Conservation (phyloP, 192 early-diverging fungal species). For the Chytriomyces confervae region DNA sequence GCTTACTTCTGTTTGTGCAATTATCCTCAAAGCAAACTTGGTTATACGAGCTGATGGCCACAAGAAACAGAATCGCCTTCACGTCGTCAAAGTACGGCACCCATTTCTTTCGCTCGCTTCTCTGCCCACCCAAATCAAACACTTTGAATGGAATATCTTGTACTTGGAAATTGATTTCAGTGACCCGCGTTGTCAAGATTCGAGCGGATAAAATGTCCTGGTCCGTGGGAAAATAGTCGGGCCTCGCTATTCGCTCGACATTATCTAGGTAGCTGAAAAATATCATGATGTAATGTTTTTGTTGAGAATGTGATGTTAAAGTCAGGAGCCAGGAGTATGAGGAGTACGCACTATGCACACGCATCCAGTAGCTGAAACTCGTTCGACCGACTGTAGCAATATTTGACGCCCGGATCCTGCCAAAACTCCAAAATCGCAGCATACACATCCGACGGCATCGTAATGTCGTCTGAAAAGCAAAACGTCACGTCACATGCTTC, state of each 20-base stretch:
- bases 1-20: constrained; percentile 52
- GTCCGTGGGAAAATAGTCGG: constrained; percentile 83
- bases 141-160: constrained; percentile 89
- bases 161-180: constrained; percentile 89
- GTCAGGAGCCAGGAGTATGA: too few relatives aligned
- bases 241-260: constrained; percentile 79
- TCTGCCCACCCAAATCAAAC: constrained; percentile 97
- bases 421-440: constrained; percentile 80
- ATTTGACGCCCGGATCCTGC: constrained; percentile 77
- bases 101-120: constrained; percentile 98
- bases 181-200: constrained; percentile 95
- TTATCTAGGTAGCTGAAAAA: constrained; percentile 77
- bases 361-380: neutral
- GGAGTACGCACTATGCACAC: constrained; percentile 41
- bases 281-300: too few relatives aligned
- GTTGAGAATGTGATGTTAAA: too few relatives aligned
- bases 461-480: constrained; percentile 81
- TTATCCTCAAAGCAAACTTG: constrained; percentile 70
- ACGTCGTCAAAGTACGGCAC: constrained; percentile 98
- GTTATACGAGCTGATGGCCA: constrained; percentile 96
- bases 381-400: constrained; percentile 49
- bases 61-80: constrained; percentile 92
- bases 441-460: constrained; percentile 76
- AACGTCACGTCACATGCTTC: constrained; percentile 60
- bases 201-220: constrained; percentile 95